Evolutionary conservation across 2,329 filamentous ascomycete species (phyloP).

Genomic region (Emydomyces testavorans): DNA sequence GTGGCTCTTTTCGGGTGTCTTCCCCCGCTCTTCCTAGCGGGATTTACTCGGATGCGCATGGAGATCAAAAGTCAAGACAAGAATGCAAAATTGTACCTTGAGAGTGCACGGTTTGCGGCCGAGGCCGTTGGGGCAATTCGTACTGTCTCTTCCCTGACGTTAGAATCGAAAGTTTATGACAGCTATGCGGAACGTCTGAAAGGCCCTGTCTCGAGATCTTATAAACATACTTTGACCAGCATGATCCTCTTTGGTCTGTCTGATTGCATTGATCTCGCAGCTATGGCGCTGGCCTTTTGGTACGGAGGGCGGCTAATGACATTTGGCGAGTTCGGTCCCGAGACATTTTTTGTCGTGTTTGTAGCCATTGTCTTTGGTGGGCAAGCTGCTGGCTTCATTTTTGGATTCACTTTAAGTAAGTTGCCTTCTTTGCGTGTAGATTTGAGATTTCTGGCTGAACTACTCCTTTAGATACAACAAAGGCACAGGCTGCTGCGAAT

Average conservation of each 20-base stretch:
- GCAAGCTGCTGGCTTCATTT: conserved; percentile 24
- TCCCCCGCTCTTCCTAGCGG: conserved; percentile 26
- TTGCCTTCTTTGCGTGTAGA: not conserved
- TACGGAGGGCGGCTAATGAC: conserved; percentile 45
- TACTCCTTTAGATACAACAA: conserved; percentile 36
- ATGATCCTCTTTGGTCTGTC: conserved; percentile 55
- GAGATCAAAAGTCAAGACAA: conserved; percentile 39
- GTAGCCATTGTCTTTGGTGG: conserved; percentile 31
- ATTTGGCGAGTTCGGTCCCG: conserved; percentile 19
- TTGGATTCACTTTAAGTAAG: conserved; percentile 30
- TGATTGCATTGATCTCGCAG: conserved; percentile 45
- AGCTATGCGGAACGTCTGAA: conserved; percentile 27
- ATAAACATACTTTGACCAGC: conserved; percentile 46
- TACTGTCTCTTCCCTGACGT: conserved; percentile 40
- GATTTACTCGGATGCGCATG: conserved; percentile 37
- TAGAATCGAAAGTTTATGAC: conserved; percentile 34
- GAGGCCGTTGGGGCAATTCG: conserved; percentile 42
- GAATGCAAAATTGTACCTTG: conserved; percentile 36
- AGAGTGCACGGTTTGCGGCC: conserved; percentile 40
- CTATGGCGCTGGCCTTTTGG: conserved; percentile 46
- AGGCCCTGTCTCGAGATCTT: conserved; percentile 46
- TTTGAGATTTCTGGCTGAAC: not conserved
- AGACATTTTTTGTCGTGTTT: conserved; percentile 38
- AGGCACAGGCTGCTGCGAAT: conserved; percentile 40
- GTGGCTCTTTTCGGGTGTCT: conserved; percentile 44